phyloP scores from a whole-genome alignment of 352 stramenopile species.

The Pelagophyceae sp. region DNA sequence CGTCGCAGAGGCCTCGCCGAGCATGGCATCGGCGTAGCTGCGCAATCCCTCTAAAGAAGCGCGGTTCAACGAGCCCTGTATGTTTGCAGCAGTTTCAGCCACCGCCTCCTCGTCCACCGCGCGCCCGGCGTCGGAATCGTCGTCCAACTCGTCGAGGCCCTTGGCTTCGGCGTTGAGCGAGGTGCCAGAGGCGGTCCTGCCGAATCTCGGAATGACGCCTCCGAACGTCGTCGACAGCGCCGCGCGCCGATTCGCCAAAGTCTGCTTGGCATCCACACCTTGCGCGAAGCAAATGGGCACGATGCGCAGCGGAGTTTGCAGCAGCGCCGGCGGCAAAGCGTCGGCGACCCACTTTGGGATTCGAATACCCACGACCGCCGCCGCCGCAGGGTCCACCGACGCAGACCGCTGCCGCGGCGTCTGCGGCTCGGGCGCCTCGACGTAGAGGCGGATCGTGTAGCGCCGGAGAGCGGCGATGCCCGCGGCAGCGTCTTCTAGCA shows the following conservation, averaged over 20 bases:
- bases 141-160: neutral
- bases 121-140: neutral
- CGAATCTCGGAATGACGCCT: neutral
- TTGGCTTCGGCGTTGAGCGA: neutral
- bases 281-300: slow-evolving; percentile 39
- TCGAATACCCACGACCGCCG: slow-evolving; percentile 25
- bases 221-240: neutral
- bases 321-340: neutral
- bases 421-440: neutral
- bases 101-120: neutral
- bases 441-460: slow-evolving; percentile 58
- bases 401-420: slow-evolving; percentile 27
- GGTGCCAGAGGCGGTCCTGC: neutral
- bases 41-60: neutral
- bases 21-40: neutral
- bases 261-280: slow-evolving; percentile 83
- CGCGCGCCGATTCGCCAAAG: slow-evolving; percentile 57
- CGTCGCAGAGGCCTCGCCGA: neutral
- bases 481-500: slow-evolving; percentile 68
- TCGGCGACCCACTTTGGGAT: neutral
- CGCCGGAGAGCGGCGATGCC: slow-evolving; percentile 66
- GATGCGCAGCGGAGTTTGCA: neutral
- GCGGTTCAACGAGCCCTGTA: slow-evolving; percentile 1
- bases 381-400: slow-evolving; percentile 29
- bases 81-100: neutral